Conservation (phyloP, 2,329 filamentous ascomycete genomes). For the Pseudogymnoascus sp. region DNA sequence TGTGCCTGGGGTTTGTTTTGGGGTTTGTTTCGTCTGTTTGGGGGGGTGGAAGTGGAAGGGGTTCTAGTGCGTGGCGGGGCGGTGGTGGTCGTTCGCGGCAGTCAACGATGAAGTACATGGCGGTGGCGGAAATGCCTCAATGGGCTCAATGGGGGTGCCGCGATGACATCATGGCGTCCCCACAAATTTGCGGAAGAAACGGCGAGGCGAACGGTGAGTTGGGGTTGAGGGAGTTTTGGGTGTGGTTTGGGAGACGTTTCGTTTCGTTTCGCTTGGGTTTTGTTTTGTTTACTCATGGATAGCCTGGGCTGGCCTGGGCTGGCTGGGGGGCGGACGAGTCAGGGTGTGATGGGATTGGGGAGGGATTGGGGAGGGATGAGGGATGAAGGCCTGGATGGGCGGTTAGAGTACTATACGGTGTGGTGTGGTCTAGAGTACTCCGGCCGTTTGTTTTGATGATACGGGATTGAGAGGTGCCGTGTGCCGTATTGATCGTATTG, state of each 20-base stretch:
- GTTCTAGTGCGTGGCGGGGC: not conserved
- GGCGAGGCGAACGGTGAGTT: not conserved
- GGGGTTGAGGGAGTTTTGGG: not conserved
- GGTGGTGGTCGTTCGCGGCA: not conserved
- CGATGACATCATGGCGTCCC: not conserved
- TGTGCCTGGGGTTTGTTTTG: not conserved
- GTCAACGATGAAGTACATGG: not conserved
- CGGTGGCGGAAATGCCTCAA: not conserved
- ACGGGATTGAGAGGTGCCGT: not conserved
- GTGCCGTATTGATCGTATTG: not conserved
- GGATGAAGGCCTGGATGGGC: not conserved
- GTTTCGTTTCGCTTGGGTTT: not conserved
- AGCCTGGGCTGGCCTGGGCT: not conserved
- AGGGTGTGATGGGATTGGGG: not conserved
- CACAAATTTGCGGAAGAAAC: not conserved
- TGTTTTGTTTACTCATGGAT: not conserved
- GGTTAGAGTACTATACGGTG: not conserved
- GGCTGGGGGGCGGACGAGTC: not conserved
- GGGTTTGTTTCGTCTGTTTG: no score
- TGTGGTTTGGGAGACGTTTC: not conserved
- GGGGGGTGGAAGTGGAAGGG: not conserved
- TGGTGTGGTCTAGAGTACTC: not conserved
- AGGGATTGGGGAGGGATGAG: not conserved
- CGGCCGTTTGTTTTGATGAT: not conserved
- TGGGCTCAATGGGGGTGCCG: not conserved